A percentile compares a stretch with the other conserved stretches of the same genome.
Evolutionary conservation across 176 grass and related monocot genomes (phyloP).

Genomic region (Eragrostis curvula): DNA sequence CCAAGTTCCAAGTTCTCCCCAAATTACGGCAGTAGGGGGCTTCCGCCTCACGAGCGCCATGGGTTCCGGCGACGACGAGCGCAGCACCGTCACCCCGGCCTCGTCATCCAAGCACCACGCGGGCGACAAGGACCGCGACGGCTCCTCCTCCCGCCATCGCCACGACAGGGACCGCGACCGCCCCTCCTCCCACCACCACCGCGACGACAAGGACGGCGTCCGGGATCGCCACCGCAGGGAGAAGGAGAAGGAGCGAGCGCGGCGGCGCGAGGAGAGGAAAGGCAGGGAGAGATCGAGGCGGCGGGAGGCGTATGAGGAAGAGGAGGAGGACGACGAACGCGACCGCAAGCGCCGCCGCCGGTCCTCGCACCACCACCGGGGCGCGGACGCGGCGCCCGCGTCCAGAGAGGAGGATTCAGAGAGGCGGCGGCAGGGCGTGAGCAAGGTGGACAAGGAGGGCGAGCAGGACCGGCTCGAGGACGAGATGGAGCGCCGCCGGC

Average conservation of each 20-base stretch:
- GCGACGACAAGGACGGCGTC: background rate
- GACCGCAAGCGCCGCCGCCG: constrained; percentile 69
- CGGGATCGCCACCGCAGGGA: constrained; percentile 20
- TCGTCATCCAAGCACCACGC: constrained; percentile 33
- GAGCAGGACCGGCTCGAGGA: constrained; percentile 88
- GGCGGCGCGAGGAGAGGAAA: constrained; percentile 65
- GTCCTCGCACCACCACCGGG: constrained; percentile 52
- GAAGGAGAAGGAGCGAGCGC: constrained; percentile 31
- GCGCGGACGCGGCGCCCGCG: constrained; percentile 33
- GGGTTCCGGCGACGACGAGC: constrained; percentile 30
- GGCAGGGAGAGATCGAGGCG: constrained; percentile 53
- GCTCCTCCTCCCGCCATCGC: background rate
- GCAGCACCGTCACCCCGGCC: background rate
- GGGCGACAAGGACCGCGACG: too few relatives aligned
- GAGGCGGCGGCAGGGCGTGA: constrained; percentile 50
- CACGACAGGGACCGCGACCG: background rate
- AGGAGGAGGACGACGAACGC: constrained; percentile 59
- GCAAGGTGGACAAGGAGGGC: constrained; percentile 80
- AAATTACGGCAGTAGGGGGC: too few relatives aligned
- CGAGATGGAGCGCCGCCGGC: constrained; percentile 87
- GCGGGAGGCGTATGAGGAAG: constrained; percentile 42
- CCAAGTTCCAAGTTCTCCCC: background rate
- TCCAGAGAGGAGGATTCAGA: constrained; percentile 51
- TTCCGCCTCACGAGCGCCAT: constrained; percentile 23
- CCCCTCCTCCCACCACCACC: background rate